Conservation (phyloP, 192 early-diverging fungal species). For the Coemansia sp. region DNA sequence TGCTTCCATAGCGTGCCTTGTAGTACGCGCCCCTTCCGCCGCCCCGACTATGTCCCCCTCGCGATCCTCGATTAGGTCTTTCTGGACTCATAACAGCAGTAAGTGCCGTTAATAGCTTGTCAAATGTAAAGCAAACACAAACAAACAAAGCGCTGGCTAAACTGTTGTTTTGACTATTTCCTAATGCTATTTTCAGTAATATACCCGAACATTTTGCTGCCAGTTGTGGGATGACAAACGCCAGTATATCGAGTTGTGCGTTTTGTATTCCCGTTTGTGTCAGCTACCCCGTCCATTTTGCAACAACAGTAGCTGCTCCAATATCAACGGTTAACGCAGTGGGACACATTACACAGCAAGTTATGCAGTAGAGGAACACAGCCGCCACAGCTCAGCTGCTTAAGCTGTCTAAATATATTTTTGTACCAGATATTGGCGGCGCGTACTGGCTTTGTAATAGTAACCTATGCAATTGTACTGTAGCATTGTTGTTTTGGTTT, state of each 20-base stretch:
- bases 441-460: not conserved
- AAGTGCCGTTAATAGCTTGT: not conserved
- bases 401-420: not conserved
- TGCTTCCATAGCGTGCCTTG: conserved; percentile 30
- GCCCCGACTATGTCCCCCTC: conserved; percentile 10
- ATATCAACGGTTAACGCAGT: not conserved
- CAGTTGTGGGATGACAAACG: not conserved
- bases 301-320: not conserved
- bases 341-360: not conserved
- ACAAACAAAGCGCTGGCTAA: not conserved
- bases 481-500: not conserved
- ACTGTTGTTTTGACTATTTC: not conserved
- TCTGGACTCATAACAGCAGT: conserved; percentile 9
- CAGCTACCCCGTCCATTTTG: not conserved
- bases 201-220: not conserved
- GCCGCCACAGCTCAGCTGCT: not conserved
- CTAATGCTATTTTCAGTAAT: not conserved
- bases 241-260: not conserved
- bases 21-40: conserved; percentile 31
- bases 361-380: not conserved
- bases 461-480: not conserved
- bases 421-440: not conserved
- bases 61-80: conserved; percentile 2
- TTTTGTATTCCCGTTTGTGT: not conserved
- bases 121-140: not conserved